phyloP scores from a whole-genome alignment of 2,329 filamentous ascomycete species.

The Fusarium pseudograminearum region DNA sequence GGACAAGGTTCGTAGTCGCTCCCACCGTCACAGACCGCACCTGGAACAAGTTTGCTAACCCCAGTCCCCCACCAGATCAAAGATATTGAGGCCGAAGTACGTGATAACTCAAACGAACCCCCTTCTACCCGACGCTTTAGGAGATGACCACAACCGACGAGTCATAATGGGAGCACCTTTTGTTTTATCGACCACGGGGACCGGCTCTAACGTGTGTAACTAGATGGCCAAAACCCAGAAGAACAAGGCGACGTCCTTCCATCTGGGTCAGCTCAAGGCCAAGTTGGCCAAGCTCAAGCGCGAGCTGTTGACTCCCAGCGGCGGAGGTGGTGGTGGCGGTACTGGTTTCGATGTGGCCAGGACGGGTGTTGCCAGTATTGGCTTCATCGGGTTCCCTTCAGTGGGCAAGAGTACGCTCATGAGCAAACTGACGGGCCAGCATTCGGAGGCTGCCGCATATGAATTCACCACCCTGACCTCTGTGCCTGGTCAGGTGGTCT shows the following conservation, averaged over 20 bases:
- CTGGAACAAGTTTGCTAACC: slow-evolving; percentile 51
- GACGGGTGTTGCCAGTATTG: slow-evolving; percentile 96
- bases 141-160: slow-evolving; percentile 14
- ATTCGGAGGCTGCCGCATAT: slow-evolving; percentile 96
- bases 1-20: slow-evolving; percentile 78
- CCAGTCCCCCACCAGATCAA: slow-evolving; percentile 76
- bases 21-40: slow-evolving; percentile 2
- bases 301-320: slow-evolving; percentile 88
- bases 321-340: slow-evolving; percentile 81
- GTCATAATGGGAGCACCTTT: slow-evolving; percentile 5
- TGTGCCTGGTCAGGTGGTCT: slow-evolving; percentile 93
- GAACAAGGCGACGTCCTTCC: slow-evolving; percentile 94
- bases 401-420: slow-evolving; percentile 99
- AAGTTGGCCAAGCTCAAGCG: slow-evolving; percentile 98
- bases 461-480: slow-evolving; percentile 99
- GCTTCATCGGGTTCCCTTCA: slow-evolving; percentile 98
- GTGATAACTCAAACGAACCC: slow-evolving; percentile 49
- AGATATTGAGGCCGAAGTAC: slow-evolving; percentile 93
- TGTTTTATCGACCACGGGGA: slow-evolving; percentile 6
- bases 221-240: slow-evolving; percentile 97
- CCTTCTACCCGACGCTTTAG: slow-evolving; percentile 25
- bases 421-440: slow-evolving; percentile 93
- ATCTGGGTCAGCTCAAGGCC: slow-evolving; percentile 95
- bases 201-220: slow-evolving; percentile 38
- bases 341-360: slow-evolving; percentile 96